Conservation (phyloP, 805 yeast genomes). For the Candida ulmi region DNA sequence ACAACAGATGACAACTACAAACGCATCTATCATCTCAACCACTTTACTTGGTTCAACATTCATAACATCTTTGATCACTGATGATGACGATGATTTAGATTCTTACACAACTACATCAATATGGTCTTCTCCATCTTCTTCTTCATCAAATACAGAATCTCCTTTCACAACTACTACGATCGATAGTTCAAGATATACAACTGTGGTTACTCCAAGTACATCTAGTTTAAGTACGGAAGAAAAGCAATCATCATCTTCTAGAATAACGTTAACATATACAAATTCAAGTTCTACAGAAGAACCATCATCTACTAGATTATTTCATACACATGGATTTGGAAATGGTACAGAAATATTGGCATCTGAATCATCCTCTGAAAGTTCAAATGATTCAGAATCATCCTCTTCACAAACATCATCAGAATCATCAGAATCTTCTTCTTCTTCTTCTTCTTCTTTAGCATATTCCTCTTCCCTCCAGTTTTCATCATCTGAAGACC, state of each 20-base stretch:
- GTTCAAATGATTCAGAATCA: not conserved
- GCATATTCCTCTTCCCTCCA: slow-evolving; percentile 2
- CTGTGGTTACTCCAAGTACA: not conserved
- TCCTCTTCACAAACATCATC: too few species aligned
- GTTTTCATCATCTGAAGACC: too few species aligned
- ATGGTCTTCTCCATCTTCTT: not conserved
- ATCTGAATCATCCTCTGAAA: not conserved
- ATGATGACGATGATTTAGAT: too few species aligned
- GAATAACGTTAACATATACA: too few species aligned
- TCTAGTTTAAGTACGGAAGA: too few species aligned
- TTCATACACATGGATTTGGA: not conserved
- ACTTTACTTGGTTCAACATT: not conserved
- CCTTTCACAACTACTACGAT: too few species aligned
- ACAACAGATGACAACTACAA: not conserved
- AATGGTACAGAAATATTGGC: not conserved
- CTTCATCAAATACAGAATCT: not conserved
- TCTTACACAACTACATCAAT: not conserved
- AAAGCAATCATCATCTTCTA: too few species aligned
- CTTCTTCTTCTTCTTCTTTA: slow-evolving; percentile 1
- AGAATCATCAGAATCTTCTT: too few species aligned
- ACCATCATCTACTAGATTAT: not conserved
- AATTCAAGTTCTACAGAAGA: too few species aligned
- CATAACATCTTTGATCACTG: not conserved
- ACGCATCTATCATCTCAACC: not conserved
- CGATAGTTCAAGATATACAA: too few species aligned